A percentile compares a stretch with the other conserved stretches of the same genome.
These are phyloP conservation scores for Oryza glumipatula DNA, from an alignment of 176 grass and related monocot species.

Conservation along the genomic window DNA sequence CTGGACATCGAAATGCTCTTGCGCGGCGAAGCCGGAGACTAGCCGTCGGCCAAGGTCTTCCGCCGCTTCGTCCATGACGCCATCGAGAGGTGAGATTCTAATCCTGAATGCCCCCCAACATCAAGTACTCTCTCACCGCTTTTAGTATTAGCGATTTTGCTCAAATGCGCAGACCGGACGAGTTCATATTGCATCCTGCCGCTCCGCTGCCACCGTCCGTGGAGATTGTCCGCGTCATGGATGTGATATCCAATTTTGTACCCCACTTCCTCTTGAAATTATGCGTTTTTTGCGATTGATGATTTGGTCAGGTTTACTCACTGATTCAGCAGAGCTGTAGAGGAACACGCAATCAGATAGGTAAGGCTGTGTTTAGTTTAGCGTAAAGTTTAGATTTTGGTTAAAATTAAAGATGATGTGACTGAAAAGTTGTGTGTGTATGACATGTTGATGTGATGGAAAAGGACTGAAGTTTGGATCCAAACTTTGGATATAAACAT, in stretches of 20 bases:
- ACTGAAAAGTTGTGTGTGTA: too few species aligned
- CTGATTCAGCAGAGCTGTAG: constrained; percentile 87
- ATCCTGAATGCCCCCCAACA: neutral
- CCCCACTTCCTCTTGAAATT: neutral
- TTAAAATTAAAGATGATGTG: too few species aligned
- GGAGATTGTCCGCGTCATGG: constrained; percentile 80
- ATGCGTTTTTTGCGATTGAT: neutral
- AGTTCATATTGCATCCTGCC: constrained; percentile 62
- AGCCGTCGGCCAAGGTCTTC: constrained; percentile 70
- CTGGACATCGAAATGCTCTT: constrained; percentile 22
- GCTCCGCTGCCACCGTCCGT: constrained; percentile 58
- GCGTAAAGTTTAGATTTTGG: too few species aligned
- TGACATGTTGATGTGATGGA: too few species aligned
- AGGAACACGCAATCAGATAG: constrained; percentile 83
- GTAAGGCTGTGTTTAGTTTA: neutral
- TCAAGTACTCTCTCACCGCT: too few species aligned
- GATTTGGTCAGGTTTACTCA: constrained; percentile 65
- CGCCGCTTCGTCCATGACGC: constrained; percentile 73
- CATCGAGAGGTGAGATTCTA: constrained; percentile 48
- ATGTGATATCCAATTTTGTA: constrained; percentile 91
- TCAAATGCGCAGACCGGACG: constrained; percentile 56
- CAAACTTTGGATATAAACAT: too few species aligned
- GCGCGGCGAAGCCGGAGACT: constrained; percentile 35
- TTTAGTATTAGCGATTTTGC: neutral
- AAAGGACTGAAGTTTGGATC: too few species aligned